These are phyloP conservation scores for Cryoendolithus antarcticus DNA, from an alignment of 2,329 filamentous ascomycete genomes.

Conservation along the genomic window DNA sequence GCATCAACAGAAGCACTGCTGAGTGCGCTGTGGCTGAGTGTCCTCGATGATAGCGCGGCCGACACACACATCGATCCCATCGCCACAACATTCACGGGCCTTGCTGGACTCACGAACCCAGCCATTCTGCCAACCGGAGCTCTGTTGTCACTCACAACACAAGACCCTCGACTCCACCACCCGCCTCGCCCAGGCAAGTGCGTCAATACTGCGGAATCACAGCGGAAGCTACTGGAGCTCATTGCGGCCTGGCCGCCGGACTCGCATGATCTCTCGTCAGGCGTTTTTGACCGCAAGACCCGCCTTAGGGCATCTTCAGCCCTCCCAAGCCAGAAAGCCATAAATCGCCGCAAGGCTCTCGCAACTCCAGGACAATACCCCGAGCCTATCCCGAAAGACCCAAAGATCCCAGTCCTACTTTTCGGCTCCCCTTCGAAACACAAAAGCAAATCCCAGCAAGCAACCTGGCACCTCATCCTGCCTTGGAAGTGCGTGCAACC, in stretches of 20 bases:
- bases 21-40: constrained; percentile 47
- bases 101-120: constrained; percentile 53
- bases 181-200: constrained; percentile 48
- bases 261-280: constrained; percentile 22
- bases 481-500: constrained; percentile 83
- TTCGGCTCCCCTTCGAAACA: constrained; percentile 32
- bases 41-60: constrained; percentile 25
- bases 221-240: constrained; percentile 40
- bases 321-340: constrained; percentile 62
- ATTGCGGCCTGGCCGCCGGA: constrained; percentile 60
- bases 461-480: constrained; percentile 70
- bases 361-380: constrained; percentile 52
- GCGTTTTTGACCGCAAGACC: constrained; percentile 55
- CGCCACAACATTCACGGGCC: constrained; percentile 35
- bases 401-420: constrained; percentile 64
- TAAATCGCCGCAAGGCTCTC: constrained; percentile 62
- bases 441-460: constrained; percentile 39
- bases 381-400: constrained; percentile 47
- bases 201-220: constrained; percentile 12
- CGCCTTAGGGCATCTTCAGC: constrained; percentile 54
- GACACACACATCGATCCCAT: constrained; percentile 26
- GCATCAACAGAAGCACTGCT: constrained; percentile 68
- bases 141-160: constrained; percentile 58
- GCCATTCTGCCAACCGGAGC: constrained; percentile 57
- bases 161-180: constrained; percentile 70